phyloP scores from a whole-genome alignment of 305 asterid species.

The Fraxinus latifolia region DNA sequence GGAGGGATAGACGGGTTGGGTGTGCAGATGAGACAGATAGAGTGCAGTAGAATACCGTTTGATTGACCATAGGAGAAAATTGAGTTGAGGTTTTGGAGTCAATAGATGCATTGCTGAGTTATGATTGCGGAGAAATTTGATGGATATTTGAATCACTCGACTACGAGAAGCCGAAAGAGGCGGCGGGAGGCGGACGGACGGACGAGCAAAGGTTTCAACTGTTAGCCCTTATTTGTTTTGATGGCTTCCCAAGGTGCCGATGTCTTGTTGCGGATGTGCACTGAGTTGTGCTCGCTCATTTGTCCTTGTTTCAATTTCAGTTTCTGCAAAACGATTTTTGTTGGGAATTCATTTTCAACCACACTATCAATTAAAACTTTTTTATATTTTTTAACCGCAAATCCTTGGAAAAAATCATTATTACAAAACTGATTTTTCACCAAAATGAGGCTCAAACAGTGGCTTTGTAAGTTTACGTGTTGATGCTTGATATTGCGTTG shows the following conservation, averaged over 20 bases:
- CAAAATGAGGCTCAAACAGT: too few species aligned
- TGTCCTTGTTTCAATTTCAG: too few species aligned
- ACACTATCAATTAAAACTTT: too few species aligned
- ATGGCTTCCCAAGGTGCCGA: not conserved
- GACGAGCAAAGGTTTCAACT: not conserved
- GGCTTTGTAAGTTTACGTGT: too few species aligned
- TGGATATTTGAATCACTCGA: not conserved
- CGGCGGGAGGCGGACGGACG: not conserved
- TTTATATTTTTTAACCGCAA: too few species aligned
- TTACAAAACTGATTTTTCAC: too few species aligned
- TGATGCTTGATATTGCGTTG: too few species aligned
- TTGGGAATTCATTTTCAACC: too few species aligned
- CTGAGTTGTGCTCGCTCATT: too few species aligned
- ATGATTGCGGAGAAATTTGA: not conserved
- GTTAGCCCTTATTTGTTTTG: not conserved
- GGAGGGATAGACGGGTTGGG: not conserved
- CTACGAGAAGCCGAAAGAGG: not conserved
- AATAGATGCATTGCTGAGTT: not conserved
- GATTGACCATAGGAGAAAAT: slow-evolving; percentile 11
- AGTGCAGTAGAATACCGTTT: slow-evolving; percentile 31
- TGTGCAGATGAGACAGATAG: slow-evolving; percentile 17
- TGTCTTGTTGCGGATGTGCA: too few species aligned
- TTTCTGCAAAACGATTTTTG: too few species aligned
- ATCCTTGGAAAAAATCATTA: too few species aligned
- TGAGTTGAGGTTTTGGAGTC: slow-evolving; percentile 22